Percentiles rank a stretch among this genome's conserved stretches.
phyloP scores from a whole-genome alignment of 306 rosid species.

The Dicorynia guianensis region DNA sequence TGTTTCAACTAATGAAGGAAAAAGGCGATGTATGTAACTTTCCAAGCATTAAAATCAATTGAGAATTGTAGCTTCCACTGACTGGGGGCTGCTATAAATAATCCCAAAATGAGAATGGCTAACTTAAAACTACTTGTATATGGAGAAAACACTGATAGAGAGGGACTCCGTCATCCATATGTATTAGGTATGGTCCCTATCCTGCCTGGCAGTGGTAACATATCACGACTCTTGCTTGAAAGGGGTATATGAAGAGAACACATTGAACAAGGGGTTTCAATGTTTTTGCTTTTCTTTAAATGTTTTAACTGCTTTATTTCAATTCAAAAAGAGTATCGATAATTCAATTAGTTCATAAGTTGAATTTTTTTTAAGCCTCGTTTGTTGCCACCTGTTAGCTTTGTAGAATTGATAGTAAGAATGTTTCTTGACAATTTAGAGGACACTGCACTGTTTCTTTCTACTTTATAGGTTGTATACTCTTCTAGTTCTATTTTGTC shows the following conservation, averaged over 20 bases:
- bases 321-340: background rate
- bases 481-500: conserved; percentile 4
- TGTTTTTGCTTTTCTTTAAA: background rate
- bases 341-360: background rate
- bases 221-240: too few relatives aligned
- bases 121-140: background rate
- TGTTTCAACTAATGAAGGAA: background rate
- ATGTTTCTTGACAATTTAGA: background rate
- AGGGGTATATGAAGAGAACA: background rate
- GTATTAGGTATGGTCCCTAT: background rate
- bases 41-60: background rate
- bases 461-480: background rate
- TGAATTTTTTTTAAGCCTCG: background rate
- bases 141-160: background rate
- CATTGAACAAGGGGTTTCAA: background rate
- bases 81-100: background rate
- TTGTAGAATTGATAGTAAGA: background rate
- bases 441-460: background rate
- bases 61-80: background rate
- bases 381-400: background rate
- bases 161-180: background rate
- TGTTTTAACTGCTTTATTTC: background rate
- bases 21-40: background rate
- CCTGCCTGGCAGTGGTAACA: too few relatives aligned
- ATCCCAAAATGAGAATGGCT: background rate